Evolutionary conservation across 805 yeast species (phyloP).

Genomic region (Aciculoconidium aculeatum): DNA sequence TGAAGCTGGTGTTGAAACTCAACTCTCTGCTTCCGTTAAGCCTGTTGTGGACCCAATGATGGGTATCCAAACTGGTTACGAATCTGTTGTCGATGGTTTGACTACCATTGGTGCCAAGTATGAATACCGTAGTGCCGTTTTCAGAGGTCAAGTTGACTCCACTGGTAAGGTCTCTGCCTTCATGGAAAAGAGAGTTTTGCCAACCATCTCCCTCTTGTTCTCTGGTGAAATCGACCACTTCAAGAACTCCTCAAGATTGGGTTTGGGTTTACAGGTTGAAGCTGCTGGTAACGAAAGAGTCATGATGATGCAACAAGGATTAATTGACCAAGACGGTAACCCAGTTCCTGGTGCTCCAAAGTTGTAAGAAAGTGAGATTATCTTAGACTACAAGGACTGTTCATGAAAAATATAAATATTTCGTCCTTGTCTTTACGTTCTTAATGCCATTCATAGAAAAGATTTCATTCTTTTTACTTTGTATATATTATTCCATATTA

Average conservation of each 20-base stretch:
- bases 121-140: conserved; percentile 93
- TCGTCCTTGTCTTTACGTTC: neutral
- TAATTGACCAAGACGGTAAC: conserved; percentile 77
- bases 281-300: conserved; percentile 91
- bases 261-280: conserved; percentile 94
- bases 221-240: conserved; percentile 90
- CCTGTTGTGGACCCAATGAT: conserved; percentile 71
- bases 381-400: neutral
- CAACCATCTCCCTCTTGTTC: conserved; percentile 83
- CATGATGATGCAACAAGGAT: conserved; percentile 85
- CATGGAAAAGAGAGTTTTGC: conserved; percentile 89
- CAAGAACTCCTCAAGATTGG: conserved; percentile 65
- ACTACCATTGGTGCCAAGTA: conserved; percentile 96
- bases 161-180: conserved; percentile 86
- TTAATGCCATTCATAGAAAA: neutral
- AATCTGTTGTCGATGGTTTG: conserved; percentile 82
- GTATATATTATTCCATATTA: conserved; percentile 5
- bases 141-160: conserved; percentile 92
- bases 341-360: conserved; percentile 78
- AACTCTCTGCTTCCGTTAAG: conserved; percentile 66
- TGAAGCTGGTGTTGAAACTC: conserved; percentile 91
- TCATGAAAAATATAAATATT: neutral
- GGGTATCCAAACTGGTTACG: conserved; percentile 76
- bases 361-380: conserved; percentile 29
- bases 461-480: no score